phyloP scores from a whole-genome alignment of 768 basidiomycete genomes.

The Rhizopogon roseolus region DNA sequence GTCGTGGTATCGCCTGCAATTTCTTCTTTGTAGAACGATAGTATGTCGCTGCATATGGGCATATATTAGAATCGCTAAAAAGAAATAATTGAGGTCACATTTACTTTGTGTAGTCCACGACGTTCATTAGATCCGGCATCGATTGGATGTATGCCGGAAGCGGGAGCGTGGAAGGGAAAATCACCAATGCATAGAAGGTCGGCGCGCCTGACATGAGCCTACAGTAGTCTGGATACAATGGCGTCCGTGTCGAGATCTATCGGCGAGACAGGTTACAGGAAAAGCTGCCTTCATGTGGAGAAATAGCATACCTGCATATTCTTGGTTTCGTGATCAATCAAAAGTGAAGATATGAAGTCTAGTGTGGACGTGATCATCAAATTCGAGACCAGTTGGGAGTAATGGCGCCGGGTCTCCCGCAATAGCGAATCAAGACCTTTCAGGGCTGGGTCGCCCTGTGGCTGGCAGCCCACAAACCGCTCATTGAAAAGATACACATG shows the following conservation, averaged over 20 bases:
- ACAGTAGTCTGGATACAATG: constrained; percentile 10
- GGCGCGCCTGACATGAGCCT: constrained; percentile 18
- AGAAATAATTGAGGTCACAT: constrained; percentile 4
- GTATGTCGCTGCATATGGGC: constrained; percentile 21
- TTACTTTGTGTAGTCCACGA: constrained; percentile 27
- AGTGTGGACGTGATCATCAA: constrained; percentile 29
- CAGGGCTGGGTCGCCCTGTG: constrained; percentile 24
- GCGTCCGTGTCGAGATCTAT: constrained; percentile 7
- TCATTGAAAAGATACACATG: constrained; percentile 24
- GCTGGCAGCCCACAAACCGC: constrained; percentile 16
- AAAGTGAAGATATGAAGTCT: constrained; percentile 24
- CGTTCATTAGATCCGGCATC: constrained; percentile 22
- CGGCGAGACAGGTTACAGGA: no score
- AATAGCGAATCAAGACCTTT: constrained; percentile 25
- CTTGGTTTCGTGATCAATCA: constrained; percentile 21
- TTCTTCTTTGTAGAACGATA: constrained; percentile 33
- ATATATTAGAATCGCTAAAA: no score
- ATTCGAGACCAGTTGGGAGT: constrained; percentile 20
- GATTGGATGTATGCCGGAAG: constrained; percentile 24
- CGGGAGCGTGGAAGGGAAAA: constrained; percentile 26
- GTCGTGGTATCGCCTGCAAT: constrained; percentile 25
- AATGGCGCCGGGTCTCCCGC: constrained; percentile 18
- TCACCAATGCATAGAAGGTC: constrained; percentile 27
- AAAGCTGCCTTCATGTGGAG: neutral
- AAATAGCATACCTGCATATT: constrained; percentile 12